Evolutionary conservation across 179 eudicot genomes (phyloP), one percentile per base, ranked within the genome.

Genomic region (Amaranthus tricolor): DNA sequence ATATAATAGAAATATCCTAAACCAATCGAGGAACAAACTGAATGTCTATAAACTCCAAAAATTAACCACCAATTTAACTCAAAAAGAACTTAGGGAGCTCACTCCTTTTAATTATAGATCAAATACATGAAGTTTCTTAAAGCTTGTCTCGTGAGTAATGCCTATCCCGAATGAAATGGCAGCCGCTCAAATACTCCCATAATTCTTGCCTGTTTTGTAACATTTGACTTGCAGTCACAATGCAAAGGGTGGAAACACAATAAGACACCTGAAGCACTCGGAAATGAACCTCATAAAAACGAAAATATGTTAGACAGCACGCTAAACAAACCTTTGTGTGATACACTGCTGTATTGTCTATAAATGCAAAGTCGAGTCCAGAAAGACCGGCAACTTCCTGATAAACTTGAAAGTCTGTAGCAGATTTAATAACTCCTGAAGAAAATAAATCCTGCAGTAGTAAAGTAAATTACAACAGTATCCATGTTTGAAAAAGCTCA

Each of bases 401-500:
- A 87, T 95, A 95, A 67, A 95, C 85, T 89, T 91, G 98, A 80
- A 95, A 95, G 82, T 95, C 98, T 50, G 99, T 95, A n/a, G 97
- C 94, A 66, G 97, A 95, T 74, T 91, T 93, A 80, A 91, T 93
- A 58, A 82, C 80, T 75, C 97, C 99, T 54, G 94, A 91, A 76
- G 86, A 68, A 82, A 91, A 95, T 52, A 95, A 72, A 88, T 95
- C 99, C 98, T 94, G 93, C 87, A 84, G 68, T 77, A 85, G 79
- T 78, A 77, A 69, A 64, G 45, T 71, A 55, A 53, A 73, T 74
- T 62, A 54, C 68, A n/a, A 9, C 68, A 74, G 56, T 62, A 66
- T 14, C 59, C 71, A 62, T 6, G 9, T 51, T 12, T 52, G 40
- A 66, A 55, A 62, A 78, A 68, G 6, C 49, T 11, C 48, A 20